phyloP scores from a whole-genome alignment of 345 rosid genomes.

The Pistacia atlantica region DNA sequence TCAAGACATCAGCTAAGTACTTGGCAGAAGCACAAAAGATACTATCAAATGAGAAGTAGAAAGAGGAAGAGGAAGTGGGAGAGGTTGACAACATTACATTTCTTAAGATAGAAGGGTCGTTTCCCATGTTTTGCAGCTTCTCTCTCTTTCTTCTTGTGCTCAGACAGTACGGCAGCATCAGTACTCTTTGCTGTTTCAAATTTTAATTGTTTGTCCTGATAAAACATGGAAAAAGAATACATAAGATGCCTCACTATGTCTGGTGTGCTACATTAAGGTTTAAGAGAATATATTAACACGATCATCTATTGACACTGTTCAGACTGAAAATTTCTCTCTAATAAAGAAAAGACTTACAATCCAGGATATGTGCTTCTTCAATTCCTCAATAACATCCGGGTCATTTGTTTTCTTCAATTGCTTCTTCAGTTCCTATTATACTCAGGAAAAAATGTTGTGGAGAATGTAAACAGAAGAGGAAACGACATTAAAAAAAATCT shows the following conservation, averaged over 20 bases:
- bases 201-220: constrained; percentile 75
- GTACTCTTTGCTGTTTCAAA: constrained; percentile 59
- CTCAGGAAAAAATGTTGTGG: constrained; percentile 2
- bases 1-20: not conserved
- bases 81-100: constrained; percentile 44
- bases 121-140: constrained; percentile 90
- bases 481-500: not conserved
- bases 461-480: not conserved
- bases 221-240: constrained; percentile 2
- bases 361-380: constrained; percentile 46
- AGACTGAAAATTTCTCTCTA: not conserved
- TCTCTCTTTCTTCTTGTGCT: constrained; percentile 85
- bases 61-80: constrained; percentile 1
- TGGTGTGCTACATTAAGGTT: not conserved
- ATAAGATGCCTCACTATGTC: constrained; percentile 5
- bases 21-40: not conserved
- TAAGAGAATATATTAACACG: not conserved
- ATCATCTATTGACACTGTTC: not conserved
- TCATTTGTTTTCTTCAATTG: constrained; percentile 45
- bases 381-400: constrained; percentile 31
- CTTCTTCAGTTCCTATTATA: constrained; percentile 46
- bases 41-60: not conserved
- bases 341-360: constrained; percentile 49
- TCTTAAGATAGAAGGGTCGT: constrained; percentile 78
- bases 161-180: constrained; percentile 61